Evolutionary conservation across 2,329 filamentous ascomycete genomes (phyloP).

Genomic region (Tolypocladium guangdongense): DNA sequence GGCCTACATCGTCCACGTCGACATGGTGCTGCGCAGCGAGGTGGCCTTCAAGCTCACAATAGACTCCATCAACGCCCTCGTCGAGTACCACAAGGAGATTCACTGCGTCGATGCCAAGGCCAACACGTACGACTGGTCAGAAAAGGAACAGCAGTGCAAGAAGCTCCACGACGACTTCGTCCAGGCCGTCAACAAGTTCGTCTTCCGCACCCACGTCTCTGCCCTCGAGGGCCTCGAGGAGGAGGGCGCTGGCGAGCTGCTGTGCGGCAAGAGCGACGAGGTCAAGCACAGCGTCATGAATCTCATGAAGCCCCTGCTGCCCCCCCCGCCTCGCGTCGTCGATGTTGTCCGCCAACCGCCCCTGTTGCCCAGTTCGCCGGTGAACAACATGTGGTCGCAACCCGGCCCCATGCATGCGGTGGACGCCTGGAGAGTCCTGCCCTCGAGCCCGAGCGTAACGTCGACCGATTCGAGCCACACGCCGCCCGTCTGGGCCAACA

Average conservation of each 20-base stretch:
- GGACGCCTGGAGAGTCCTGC: slow-evolving; percentile 82
- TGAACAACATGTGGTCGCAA: slow-evolving; percentile 73
- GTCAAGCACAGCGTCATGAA: slow-evolving; percentile 79
- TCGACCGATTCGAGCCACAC: slow-evolving; percentile 57
- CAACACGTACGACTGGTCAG: slow-evolving; percentile 86
- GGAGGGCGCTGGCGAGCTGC: slow-evolving; percentile 86
- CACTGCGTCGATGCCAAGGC: slow-evolving; percentile 85
- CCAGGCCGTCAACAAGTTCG: slow-evolving; percentile 93
- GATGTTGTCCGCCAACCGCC: slow-evolving; percentile 81
- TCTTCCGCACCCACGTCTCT: slow-evolving; percentile 79
- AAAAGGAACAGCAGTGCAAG: slow-evolving; percentile 93
- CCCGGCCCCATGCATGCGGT: slow-evolving; percentile 57
- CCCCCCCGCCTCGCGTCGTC: slow-evolving; percentile 75
- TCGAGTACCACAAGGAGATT: slow-evolving; percentile 93
- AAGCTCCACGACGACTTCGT: slow-evolving; percentile 96
- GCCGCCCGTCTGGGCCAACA: slow-evolving; percentile 62
- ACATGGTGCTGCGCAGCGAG: slow-evolving; percentile 96
- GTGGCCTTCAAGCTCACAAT: slow-evolving; percentile 95
- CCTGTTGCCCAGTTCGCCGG: slow-evolving; percentile 72
- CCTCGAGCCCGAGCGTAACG: slow-evolving; percentile 75
- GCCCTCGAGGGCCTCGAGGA: slow-evolving; percentile 94
- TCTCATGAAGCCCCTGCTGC: slow-evolving; percentile 79
- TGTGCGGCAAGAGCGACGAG: slow-evolving; percentile 84
- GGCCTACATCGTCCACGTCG: slow-evolving; percentile 96
- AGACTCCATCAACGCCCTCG: slow-evolving; percentile 85